phyloP scores from a whole-genome alignment of 1,284 basidiomycete species.

The Puccinia novopanici region DNA sequence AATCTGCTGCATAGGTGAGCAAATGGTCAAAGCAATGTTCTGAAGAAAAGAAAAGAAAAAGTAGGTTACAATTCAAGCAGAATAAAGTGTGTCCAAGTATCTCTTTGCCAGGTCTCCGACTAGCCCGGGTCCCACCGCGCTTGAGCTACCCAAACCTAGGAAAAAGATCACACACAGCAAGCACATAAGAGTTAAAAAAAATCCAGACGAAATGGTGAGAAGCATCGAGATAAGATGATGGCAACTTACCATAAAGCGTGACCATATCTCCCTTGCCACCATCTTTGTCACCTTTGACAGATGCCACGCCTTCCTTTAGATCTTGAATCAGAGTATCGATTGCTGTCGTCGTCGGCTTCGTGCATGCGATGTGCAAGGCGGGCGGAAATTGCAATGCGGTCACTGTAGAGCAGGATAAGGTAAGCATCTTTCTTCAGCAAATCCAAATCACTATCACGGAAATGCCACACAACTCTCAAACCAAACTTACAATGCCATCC shows the following conservation, averaged over 20 bases:
- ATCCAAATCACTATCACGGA: too few species aligned
- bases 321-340: conserved; percentile 78
- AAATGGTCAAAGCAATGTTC: too few species aligned
- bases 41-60: too few species aligned
- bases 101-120: conserved; percentile 75
- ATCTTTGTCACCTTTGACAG: conserved; percentile 64
- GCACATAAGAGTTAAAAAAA: conserved; percentile 29
- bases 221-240: neutral
- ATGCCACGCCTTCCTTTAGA: conserved; percentile 72
- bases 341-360: conserved; percentile 74
- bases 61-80: too few species aligned
- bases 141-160: conserved; percentile 82
- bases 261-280: conserved; percentile 74
- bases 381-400: conserved; percentile 78
- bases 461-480: neutral
- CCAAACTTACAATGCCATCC: conserved; percentile 57
- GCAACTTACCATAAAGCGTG: conserved; percentile 74
- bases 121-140: conserved; percentile 81
- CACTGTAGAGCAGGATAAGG: conserved; percentile 59
- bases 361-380: conserved; percentile 90
- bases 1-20: too few species aligned
- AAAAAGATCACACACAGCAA: conserved; percentile 35
- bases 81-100: conserved; percentile 57
- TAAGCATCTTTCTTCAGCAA: conserved; percentile 51
- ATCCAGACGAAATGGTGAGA: conserved; percentile 1